Evolutionary conservation across 2,329 filamentous ascomycete genomes (phyloP).

Genomic region (Geosmithia flava): DNA sequence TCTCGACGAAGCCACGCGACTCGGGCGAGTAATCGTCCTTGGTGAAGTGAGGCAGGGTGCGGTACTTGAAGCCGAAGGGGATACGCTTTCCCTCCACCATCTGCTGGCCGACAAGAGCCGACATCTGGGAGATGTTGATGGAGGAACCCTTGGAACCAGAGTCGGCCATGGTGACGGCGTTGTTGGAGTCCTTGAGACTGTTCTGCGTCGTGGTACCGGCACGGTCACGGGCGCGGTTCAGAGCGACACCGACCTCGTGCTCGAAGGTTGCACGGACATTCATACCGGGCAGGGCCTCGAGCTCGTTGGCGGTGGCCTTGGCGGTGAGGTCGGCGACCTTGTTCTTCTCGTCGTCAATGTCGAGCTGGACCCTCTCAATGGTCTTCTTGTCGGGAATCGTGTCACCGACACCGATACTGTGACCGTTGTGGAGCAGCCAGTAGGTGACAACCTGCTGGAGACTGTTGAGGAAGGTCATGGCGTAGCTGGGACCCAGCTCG

Average conservation of each 20-base stretch:
- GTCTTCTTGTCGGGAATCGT: conserved; percentile 84
- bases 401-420: conserved; percentile 97
- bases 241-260: conserved; percentile 84
- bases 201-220: conserved; percentile 87
- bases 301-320: conserved; percentile 69
- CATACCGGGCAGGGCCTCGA: conserved; percentile 95
- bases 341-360: conserved; percentile 70
- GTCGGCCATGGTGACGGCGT: conserved; percentile 89
- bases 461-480: conserved; percentile 93
- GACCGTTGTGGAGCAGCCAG: conserved; percentile 92
- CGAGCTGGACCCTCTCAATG: conserved; percentile 71
- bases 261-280: conserved; percentile 98
- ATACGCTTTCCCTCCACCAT: conserved; percentile 98
- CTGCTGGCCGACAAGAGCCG: conserved; percentile 92
- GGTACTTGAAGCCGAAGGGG: conserved; percentile 97
- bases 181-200: conserved; percentile 90
- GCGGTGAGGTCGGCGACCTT: conserved; percentile 67
- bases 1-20: conserved; percentile 94
- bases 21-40: conserved; percentile 99
- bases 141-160: conserved; percentile 98
- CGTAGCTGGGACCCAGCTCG: conserved; percentile 72
- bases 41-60: conserved; percentile 92
- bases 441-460: conserved; percentile 92
- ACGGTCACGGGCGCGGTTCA: conserved; percentile 93
- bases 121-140: conserved; percentile 99